Conservation (phyloP, 2,329 filamentous ascomycete species). For the Hymenoscyphus repandus region DNA sequence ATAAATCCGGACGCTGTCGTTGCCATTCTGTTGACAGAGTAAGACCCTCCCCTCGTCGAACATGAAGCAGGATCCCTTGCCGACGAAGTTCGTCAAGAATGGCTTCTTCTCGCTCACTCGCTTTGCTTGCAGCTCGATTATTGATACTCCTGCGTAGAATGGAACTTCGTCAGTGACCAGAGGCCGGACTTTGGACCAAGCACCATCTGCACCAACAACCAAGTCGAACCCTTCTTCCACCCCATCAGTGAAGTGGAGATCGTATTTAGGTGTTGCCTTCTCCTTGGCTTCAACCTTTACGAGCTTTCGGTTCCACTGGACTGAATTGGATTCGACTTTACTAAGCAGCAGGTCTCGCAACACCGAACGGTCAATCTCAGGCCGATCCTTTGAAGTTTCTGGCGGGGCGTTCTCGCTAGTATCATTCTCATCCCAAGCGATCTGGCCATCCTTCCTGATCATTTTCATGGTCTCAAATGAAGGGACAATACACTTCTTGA, state of each 20-base stretch:
- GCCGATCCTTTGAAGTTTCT: neutral
- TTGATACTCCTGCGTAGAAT: constrained; percentile 33
- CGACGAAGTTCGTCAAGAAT: constrained; percentile 34
- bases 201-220: constrained; percentile 37
- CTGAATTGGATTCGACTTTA: neutral
- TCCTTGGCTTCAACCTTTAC: neutral
- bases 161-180: constrained; percentile 31
- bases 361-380: constrained; percentile 10
- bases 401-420: neutral
- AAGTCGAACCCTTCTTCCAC: constrained; percentile 32
- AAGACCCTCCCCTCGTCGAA: constrained; percentile 32
- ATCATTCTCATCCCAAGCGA: neutral
- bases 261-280: constrained; percentile 8
- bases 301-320: constrained; percentile 38
- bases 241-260: constrained; percentile 16
- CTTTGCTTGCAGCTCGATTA: constrained; percentile 21
- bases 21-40: constrained; percentile 36
- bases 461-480: constrained; percentile 27
- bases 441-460: constrained; percentile 34
- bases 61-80: constrained; percentile 34
- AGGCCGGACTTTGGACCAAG: constrained; percentile 36
- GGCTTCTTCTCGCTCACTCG: constrained; percentile 31
- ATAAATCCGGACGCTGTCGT: constrained; percentile 34
- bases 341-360: constrained; percentile 10
- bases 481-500: constrained; percentile 31